These are phyloP conservation scores for Papiliotrema nemorosa DNA, from an alignment of 1,284 basidiomycete genomes.

Conservation along the genomic window DNA sequence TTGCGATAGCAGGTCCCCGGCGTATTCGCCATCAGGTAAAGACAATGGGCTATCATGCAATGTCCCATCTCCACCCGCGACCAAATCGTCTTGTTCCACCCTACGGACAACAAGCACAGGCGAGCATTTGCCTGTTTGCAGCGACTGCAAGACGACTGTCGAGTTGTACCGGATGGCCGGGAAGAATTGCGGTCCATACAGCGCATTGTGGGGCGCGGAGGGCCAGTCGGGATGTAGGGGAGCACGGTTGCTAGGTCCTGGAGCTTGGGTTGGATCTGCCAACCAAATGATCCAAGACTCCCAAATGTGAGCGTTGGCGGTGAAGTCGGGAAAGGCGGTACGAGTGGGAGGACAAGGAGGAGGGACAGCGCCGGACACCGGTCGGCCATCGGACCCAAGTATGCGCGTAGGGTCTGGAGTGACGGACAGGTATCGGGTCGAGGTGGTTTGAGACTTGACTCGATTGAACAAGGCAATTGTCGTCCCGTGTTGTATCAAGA, in stretches of 20 bases:
- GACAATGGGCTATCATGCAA: constrained; percentile 24
- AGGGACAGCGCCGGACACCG: constrained; percentile 64
- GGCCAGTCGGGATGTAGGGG: constrained; percentile 58
- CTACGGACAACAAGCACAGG: constrained; percentile 90
- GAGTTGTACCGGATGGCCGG: constrained; percentile 89
- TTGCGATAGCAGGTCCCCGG: constrained; percentile 91
- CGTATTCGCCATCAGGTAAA: constrained; percentile 76
- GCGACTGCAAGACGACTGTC: constrained; percentile 88
- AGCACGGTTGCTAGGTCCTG: constrained; percentile 69
- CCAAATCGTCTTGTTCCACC: constrained; percentile 84
- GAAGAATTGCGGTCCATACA: constrained; percentile 54
- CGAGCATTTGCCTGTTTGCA: constrained; percentile 88
- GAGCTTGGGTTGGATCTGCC: constrained; percentile 65
- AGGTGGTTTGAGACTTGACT: constrained; percentile 86
- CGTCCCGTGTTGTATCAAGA: constrained; percentile 92
- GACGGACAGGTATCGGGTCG: constrained; percentile 92
- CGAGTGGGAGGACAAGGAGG: constrained; percentile 11
- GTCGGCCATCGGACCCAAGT: constrained; percentile 82
- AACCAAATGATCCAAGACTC: constrained; percentile 86
- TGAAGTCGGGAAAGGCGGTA: constrained; percentile 44
- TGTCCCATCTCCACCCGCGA: constrained; percentile 68
- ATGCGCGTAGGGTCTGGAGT: constrained; percentile 84
- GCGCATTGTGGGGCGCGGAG: constrained; percentile 80
- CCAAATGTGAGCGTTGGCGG: constrained; percentile 52
- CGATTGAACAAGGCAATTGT: constrained; percentile 94